A percentile compares a stretch with the other conserved stretches of the same genome.
Conservation (phyloP, 2,329 filamentous ascomycete genomes). For the Akanthomyces muscarius region DNA sequence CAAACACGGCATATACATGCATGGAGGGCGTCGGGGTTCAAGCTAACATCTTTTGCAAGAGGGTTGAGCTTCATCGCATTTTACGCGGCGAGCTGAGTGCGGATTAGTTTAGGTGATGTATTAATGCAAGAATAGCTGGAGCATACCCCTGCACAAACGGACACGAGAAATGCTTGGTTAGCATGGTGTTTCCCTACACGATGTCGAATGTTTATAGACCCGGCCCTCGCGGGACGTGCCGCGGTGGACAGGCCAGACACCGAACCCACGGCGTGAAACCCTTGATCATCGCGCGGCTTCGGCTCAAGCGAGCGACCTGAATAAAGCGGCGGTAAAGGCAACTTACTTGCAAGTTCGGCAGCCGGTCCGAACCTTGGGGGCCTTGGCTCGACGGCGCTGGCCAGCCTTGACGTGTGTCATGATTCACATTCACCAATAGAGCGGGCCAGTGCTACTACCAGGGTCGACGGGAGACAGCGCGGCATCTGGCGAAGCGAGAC, state of each 20-base stretch:
- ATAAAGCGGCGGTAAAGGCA: neutral
- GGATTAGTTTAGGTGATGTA: neutral
- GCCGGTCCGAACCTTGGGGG: conserved; percentile 18
- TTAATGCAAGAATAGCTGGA: neutral
- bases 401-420: conserved; percentile 18
- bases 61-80: conserved; percentile 16
- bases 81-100: conserved; percentile 9
- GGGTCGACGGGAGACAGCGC: neutral
- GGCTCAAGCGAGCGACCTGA: neutral
- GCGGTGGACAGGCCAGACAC: neutral
- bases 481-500: neutral
- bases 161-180: neutral
- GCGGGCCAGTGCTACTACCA: neutral
- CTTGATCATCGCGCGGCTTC: neutral
- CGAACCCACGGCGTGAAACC: neutral
- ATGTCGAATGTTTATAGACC: neutral
- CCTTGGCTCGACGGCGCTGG: conserved; percentile 15
- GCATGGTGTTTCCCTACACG: neutral
- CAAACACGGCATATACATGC: neutral
- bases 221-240: neutral
- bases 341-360: conserved; percentile 19
- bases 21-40: neutral
- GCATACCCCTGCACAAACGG: neutral
- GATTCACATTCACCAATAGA: neutral
- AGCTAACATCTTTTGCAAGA: conserved; percentile 17